These are phyloP conservation scores for Leishmania aethiopica DNA, from an alignment of 208 protist genomes.

Conservation along the genomic window DNA sequence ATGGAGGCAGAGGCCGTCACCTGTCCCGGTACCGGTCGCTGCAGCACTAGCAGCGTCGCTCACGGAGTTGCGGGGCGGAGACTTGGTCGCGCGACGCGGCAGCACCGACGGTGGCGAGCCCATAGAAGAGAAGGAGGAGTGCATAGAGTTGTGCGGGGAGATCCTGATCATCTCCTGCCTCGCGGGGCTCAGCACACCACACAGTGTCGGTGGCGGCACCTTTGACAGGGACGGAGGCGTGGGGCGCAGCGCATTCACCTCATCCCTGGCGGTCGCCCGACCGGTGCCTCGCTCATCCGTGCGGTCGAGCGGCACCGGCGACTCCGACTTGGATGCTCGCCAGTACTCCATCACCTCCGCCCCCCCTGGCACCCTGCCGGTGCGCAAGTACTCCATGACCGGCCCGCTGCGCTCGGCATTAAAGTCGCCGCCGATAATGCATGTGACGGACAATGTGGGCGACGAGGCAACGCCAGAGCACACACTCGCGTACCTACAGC, in stretches of 20 bases:
- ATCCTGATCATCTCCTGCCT: constrained; percentile 3
- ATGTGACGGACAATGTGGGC: constrained; percentile 29
- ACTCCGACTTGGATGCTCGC: constrained; percentile 8
- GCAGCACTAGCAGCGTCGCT: neutral
- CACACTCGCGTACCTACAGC: constrained; percentile 12
- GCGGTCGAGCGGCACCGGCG: constrained; percentile 12
- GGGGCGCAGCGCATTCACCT: neutral
- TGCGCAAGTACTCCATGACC: constrained; percentile 52
- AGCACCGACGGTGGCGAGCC: constrained; percentile 17
- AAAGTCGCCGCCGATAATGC: constrained; percentile 82
- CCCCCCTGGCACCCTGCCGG: constrained; percentile 34
- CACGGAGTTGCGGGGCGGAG: neutral
- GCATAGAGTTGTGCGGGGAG: neutral
- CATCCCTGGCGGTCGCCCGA: neutral
- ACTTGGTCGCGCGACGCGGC: constrained; percentile 11
- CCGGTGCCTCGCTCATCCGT: constrained; percentile 5
- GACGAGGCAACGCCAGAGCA: neutral
- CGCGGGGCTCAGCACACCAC: neutral
- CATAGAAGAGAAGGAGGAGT: neutral
- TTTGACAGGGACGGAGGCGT: neutral
- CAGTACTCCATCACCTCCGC: constrained; percentile 57
- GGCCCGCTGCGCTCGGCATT: constrained; percentile 70
- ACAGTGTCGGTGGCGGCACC: neutral
- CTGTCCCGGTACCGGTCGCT: too few relatives aligned
- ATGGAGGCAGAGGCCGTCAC: constrained; percentile 1